Base-by-base conservation (phyloP, 2,329 filamentous ascomycete species). In the Fusarium proliferatum region DNA sequence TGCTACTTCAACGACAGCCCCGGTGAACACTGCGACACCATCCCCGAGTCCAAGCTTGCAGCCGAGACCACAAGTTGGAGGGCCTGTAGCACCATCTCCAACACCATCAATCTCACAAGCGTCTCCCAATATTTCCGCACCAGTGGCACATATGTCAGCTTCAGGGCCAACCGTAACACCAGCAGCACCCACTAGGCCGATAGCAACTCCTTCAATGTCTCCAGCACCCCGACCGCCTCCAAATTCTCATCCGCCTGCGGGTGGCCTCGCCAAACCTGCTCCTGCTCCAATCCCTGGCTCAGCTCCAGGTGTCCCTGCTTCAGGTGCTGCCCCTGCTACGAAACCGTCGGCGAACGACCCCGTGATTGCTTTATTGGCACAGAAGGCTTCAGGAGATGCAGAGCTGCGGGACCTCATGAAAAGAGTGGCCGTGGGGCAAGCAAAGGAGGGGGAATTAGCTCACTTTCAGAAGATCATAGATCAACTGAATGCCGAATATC, bases 401-500 rank as follows among this genome's bases (percentile, higher is more conserved):
- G 87, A 92, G 62, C 84, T 96, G 15, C 91, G 94, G 64, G 90
- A 92, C 41, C 85, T 96, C 0, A 96, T 96, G 94, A 94, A 94
- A 80, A 90, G 93, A 60, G 94, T 96, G 2, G 94, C 94, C 1
- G 90, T 91, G 34, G 93, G 93, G 3, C 88, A 92, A 74, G 94
- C 94, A 1, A 90, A 89, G 17, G 88, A 90, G 42, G 88, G 90
- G 19, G 93, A 96, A 79, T 83, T 96, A 17, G 90, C 90, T 52
- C 89, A 91, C 70, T 96, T 96, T 75, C 94, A 96, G 79, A 88
- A 87, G 55, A 93, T 96, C 46, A 96, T 96, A 70, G 92, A 95
- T 77, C 91, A 94, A 79, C 88, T 96, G 64, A 95, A 92, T 5
- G 82, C 82, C 2, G 88, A 90, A 68, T 88, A 88, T 74, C 87